Conservation (phyloP, 2,329 filamentous ascomycete genomes). For the Erysiphe pulchra region DNA sequence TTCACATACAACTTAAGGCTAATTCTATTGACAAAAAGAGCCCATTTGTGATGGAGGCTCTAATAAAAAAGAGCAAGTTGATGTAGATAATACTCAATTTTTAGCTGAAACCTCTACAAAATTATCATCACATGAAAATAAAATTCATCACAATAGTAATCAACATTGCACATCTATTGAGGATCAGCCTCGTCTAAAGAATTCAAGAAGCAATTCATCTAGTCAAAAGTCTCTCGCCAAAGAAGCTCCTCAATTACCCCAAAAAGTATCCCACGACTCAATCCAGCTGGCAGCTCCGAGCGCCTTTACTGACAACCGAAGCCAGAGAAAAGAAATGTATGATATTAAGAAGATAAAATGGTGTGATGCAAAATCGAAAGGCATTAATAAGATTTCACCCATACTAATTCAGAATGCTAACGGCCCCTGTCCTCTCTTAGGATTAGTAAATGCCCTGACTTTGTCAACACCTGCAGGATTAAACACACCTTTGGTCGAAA, state of each 20-base stretch:
- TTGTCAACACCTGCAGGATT: slow-evolving; percentile 46
- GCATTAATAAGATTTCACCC: slow-evolving; percentile 51
- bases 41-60: too few species aligned
- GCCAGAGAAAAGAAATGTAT: slow-evolving; percentile 41
- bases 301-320: slow-evolving; percentile 2
- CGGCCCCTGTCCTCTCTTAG: slow-evolving; percentile 77
- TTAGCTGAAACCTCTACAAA: too few species aligned
- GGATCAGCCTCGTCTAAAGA: too few species aligned
- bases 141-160: too few species aligned
- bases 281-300: slow-evolving; percentile 8
- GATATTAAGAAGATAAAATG: slow-evolving; percentile 80
- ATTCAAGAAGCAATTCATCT: too few species aligned
- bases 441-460: slow-evolving; percentile 75
- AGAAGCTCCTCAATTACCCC: slow-evolving; percentile 9
- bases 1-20: too few species aligned
- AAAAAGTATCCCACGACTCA: slow-evolving; percentile 7
- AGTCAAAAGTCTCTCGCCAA: not conserved
- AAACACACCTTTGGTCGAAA: slow-evolving; percentile 50
- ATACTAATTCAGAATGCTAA: slow-evolving; percentile 85
- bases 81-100: too few species aligned
- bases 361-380: slow-evolving; percentile 35
- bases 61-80: too few species aligned
- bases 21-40: too few species aligned
- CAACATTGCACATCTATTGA: too few species aligned
- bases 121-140: too few species aligned